Base-by-base conservation (phyloP, 495 filamentous ascomycete species). In the Annulohypoxylon moriforme region DNA sequence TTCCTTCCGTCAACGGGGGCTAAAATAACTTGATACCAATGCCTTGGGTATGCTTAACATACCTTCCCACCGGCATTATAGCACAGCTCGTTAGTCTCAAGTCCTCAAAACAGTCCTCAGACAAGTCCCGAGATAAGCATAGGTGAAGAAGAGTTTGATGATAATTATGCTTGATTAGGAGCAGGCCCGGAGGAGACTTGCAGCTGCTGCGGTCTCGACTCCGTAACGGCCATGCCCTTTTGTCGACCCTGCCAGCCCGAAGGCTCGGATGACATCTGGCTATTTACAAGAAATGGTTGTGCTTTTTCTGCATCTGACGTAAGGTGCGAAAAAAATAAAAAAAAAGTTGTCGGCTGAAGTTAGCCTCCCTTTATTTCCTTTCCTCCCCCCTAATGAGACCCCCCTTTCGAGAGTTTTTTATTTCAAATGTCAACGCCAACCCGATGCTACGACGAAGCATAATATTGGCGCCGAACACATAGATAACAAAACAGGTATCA, bases 211-310 rank as follows among this genome's bases (percentile, higher is more conserved):
- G 57, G 67, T 62, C 60, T 69, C 62, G 50, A 69, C 71, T 65
- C 65, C 47, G 61, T 49, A 57, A 58, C 25, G 38, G 61, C 66
- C 53, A 40, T 69, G 56, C 61, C 66, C 64, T 68, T 31, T 66
- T 34, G 61, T 59, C 65, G 36, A 14, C 36, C 50, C 24, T 29
- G 57, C 22, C 27, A 66, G 14, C 46, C 66, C 36, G 8, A 46
- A 47, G 56, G 66, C 57, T 60, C 44, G 65, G 55, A 66, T 55
- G 61, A 49, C 38, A 55, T 67, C 53, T 67, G 66, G 55, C 66
- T 73, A 73, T 73, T 56, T 73, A 73, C 71, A 73, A 73, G 71
- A 69, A 73, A 73, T 69, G 64, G 55, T 64, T n/a, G n/a, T n/a
- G n/a, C n/a, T n/a, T 4, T 36, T 56, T 56, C 42, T 50, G 42